phyloP scores from a whole-genome alignment of 2,329 filamentous ascomycete genomes.

The Cadophora sp. region DNA sequence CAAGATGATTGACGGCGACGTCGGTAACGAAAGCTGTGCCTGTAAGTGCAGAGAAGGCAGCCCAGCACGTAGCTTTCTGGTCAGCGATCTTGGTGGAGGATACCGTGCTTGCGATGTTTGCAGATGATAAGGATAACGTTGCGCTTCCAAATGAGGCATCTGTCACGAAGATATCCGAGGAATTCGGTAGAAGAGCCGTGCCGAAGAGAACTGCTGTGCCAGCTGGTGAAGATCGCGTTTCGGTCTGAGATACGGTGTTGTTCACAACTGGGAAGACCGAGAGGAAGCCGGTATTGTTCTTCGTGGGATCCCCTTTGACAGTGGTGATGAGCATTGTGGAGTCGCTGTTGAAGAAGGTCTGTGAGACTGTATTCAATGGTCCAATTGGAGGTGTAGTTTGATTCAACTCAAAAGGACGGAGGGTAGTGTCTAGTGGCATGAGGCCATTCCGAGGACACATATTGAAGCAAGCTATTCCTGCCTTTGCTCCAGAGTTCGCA shows the following conservation, averaged over 20 bases:
- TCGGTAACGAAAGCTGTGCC: constrained; percentile 65
- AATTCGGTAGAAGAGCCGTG: constrained; percentile 52
- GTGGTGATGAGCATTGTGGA: constrained; percentile 58
- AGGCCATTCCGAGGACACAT: constrained; percentile 50
- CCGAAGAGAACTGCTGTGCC: constrained; percentile 67
- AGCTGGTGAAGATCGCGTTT: constrained; percentile 51
- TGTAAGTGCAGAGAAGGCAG: constrained; percentile 54
- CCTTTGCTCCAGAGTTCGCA: constrained; percentile 50
- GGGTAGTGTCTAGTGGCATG: constrained; percentile 49
- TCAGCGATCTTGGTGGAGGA: constrained; percentile 52
- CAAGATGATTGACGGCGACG: constrained; percentile 55
- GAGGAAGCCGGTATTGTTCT: constrained; percentile 63
- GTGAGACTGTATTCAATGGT: constrained; percentile 64
- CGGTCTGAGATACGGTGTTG: constrained; percentile 36
- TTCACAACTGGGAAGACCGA: constrained; percentile 54
- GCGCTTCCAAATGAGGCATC: constrained; percentile 64
- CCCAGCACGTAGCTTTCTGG: constrained; percentile 67
- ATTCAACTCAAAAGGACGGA: constrained; percentile 55
- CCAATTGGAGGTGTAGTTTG: constrained; percentile 65
- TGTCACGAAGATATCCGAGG: constrained; percentile 54
- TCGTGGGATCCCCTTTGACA: constrained; percentile 64
- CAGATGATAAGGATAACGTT: constrained; percentile 53
- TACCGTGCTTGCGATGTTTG: background rate
- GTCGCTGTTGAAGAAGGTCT: constrained; percentile 64
- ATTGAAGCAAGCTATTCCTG: constrained; percentile 53